These are phyloP conservation scores for Juglanconis oblonga DNA, from an alignment of 2,329 filamentous ascomycete species.

Conservation along the genomic window DNA sequence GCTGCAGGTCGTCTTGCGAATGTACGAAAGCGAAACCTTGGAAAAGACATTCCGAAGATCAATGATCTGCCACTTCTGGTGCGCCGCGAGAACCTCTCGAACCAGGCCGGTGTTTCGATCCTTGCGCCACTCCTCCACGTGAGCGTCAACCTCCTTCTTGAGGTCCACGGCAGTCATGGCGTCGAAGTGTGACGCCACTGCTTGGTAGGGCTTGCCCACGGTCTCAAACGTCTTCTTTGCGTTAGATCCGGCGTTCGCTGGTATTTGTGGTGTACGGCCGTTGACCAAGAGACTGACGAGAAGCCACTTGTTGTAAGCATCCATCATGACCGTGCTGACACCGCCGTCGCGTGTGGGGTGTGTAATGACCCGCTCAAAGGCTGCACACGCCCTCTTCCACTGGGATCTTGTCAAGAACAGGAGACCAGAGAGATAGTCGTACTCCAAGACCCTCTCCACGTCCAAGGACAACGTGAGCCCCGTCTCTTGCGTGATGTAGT, in stretches of 20 bases:
- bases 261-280: slow-evolving; percentile 56
- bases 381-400: slow-evolving; percentile 61
- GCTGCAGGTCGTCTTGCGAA: slow-evolving; percentile 49
- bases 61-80: slow-evolving; percentile 73
- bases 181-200: slow-evolving; percentile 67
- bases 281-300: slow-evolving; percentile 70
- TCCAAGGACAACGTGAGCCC: slow-evolving; percentile 56
- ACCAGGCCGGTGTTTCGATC: slow-evolving; percentile 75
- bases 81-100: slow-evolving; percentile 64
- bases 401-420: slow-evolving; percentile 58
- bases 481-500: slow-evolving; percentile 58
- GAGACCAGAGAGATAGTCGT: slow-evolving; percentile 64
- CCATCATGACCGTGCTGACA: slow-evolving; percentile 75
- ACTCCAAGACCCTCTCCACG: slow-evolving; percentile 57
- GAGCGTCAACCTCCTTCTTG: slow-evolving; percentile 55
- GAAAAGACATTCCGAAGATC: slow-evolving; percentile 70
- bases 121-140: slow-evolving; percentile 56
- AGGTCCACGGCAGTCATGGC: slow-evolving; percentile 52
- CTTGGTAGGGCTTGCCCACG: slow-evolving; percentile 67
- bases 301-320: slow-evolving; percentile 90
- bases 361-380: slow-evolving; percentile 63
- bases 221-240: slow-evolving; percentile 56
- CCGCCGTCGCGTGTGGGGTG: slow-evolving; percentile 62
- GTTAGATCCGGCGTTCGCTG: slow-evolving; percentile 50
- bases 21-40: slow-evolving; percentile 53